Base-by-base conservation (phyloP, 2,329 filamentous ascomycete genomes). In the Colletotrichum viniferum region DNA sequence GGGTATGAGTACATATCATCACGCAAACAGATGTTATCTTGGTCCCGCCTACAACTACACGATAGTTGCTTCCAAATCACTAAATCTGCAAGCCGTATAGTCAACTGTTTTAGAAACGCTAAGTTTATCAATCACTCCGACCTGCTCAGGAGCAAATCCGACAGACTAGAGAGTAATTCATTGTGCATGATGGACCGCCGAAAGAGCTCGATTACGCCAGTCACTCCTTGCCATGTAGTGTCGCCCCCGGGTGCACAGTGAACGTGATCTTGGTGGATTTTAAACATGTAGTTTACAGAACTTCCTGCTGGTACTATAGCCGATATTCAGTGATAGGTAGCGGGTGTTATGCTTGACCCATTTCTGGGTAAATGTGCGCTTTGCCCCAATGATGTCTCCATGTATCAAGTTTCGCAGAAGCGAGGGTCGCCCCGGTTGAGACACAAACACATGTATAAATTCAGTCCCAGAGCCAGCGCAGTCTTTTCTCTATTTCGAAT, bases 101-200 rank as follows among this genome's bases (percentile, higher is more conserved):
- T 10, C 9, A n/a, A 5, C 16, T 5, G 9, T 12, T n/a, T 12
- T 10, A 0, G 5, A 6, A n/a, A 43, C 1, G 18, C 4, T 6
- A 43, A 3, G 3, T n/a, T n/a, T n/a, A 2, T 6, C 38, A n/a
- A n/a, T 43, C 38, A 43, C 38, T 6, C 9, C 9, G 5, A 43
- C 0, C 9, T 43, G 1, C 8, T 10, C 9, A 4, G 38, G 18
- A n/a, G 8, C 8, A 43, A 43, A 43, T 18, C 9, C 1, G 8
- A 43, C 38, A n/a, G 18, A n/a, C 9, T 43, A 43, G 38, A 43
- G 8, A 18, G 4, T 43, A 4, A n/a, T 43, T 43, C 18, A 10
- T 43, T n/a, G 4, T 43, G 38, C 3, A 3, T 10, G 18, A 43
- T 18, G 18, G 38, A 12, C 8, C 16, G 8, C 38, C 18, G 38